Conservation (phyloP, 306 rosid genomes). For the Abrus pulchellus region DNA sequence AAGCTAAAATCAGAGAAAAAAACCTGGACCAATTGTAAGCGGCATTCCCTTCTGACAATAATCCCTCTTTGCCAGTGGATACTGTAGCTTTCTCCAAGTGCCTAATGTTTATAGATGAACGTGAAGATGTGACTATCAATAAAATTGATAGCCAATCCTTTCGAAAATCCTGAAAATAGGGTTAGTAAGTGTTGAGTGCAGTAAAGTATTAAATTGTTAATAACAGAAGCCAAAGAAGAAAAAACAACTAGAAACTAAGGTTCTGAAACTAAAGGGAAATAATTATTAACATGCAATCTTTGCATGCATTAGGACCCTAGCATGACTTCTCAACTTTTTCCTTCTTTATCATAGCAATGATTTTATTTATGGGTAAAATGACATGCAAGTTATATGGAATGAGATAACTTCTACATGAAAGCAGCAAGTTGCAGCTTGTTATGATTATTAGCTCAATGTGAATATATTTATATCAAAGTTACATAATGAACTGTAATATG, state of each 20-base stretch:
- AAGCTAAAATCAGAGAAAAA: slow-evolving; percentile 45
- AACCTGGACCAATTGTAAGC: slow-evolving; percentile 99
- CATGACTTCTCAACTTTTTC: slow-evolving; percentile 27
- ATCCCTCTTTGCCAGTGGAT: slow-evolving; percentile 97
- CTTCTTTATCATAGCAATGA: slow-evolving; percentile 36
- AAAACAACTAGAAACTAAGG: slow-evolving; percentile 5
- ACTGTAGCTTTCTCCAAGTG: slow-evolving; percentile 99
- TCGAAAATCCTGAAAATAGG: slow-evolving; percentile 77
- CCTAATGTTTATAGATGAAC: slow-evolving; percentile 94
- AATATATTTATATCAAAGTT: slow-evolving; percentile 21
- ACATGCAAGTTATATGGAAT: slow-evolving; percentile 18
- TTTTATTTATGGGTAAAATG: slow-evolving; percentile 22
- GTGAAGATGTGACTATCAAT: slow-evolving; percentile 94
- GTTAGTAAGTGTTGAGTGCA: slow-evolving; percentile 10
- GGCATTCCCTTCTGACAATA: slow-evolving; percentile 93
- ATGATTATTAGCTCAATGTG: slow-evolving; percentile 19
- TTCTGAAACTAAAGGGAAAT: slow-evolving; percentile 35
- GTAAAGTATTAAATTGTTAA: neutral
- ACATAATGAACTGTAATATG: slow-evolving; percentile 25
- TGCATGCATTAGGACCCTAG: slow-evolving; percentile 38
- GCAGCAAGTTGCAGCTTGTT: slow-evolving; percentile 37
- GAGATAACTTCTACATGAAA: slow-evolving; percentile 26
- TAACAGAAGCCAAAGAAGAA: too few species aligned
- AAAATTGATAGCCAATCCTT: slow-evolving; percentile 92
- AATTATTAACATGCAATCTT: slow-evolving; percentile 32